These are phyloP conservation scores for Botrytis elliptica DNA, from an alignment of 2,329 filamentous ascomycete genomes.

Conservation along the genomic window DNA sequence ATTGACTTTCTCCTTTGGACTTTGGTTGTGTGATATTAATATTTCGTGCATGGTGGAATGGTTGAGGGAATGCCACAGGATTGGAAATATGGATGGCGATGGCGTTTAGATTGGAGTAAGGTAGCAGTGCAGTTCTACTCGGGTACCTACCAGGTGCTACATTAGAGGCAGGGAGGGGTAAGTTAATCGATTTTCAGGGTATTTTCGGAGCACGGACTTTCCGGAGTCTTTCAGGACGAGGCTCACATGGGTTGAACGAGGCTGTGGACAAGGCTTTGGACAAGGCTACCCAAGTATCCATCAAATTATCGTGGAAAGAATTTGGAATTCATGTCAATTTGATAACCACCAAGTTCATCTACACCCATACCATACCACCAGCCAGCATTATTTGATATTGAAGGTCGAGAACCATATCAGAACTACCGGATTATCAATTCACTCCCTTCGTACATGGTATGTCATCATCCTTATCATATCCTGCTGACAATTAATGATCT, in stretches of 20 bases:
- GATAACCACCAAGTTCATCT: neutral
- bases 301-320: neutral
- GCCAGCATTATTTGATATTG: neutral
- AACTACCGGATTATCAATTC: neutral
- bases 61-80: neutral
- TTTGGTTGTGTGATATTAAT: neutral
- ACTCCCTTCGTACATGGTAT: neutral
- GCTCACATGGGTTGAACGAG: neutral
- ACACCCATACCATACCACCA: neutral
- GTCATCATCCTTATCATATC: neutral
- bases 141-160: too few relatives aligned
- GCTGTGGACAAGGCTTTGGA: neutral
- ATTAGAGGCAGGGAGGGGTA: neutral
- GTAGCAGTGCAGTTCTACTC: too few relatives aligned
- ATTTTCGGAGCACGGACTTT: neutral
- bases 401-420: neutral
- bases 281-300: neutral
- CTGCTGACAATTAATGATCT: conserved; percentile 6
- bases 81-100: too few relatives aligned
- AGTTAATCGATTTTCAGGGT: neutral
- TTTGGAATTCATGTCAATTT: neutral
- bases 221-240: neutral
- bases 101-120: neutral
- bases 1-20: conserved; percentile 4
- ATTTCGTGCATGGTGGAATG: neutral